These are phyloP conservation scores for Hygrocybe punicea DNA, from an alignment of 768 basidiomycete species.

Conservation along the genomic window DNA sequence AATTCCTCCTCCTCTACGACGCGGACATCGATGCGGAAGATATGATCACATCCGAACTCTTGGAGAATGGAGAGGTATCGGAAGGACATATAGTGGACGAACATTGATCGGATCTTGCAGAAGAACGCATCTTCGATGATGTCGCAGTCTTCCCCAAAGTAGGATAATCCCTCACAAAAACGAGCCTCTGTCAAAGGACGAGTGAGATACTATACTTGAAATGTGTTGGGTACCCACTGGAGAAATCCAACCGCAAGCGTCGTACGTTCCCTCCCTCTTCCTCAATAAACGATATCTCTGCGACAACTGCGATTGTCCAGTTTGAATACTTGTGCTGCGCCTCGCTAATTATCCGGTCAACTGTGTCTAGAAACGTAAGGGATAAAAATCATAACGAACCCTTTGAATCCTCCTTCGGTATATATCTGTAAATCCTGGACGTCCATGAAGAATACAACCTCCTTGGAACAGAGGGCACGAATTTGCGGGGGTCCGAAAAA, in stretches of 20 bases:
- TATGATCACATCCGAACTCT: background rate
- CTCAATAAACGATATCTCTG: slow-evolving; percentile 12
- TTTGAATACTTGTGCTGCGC: slow-evolving; percentile 6
- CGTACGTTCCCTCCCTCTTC: slow-evolving; percentile 5
- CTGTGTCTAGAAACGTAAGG: background rate
- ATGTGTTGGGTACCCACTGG: slow-evolving; percentile 3
- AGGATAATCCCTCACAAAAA: background rate
- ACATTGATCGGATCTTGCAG: background rate
- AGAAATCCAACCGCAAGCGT: slow-evolving; percentile 14
- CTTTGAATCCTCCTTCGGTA: slow-evolving; percentile 5
- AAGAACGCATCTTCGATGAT: slow-evolving; percentile 2
- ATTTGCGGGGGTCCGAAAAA: slow-evolving; percentile 18
- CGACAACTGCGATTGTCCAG: slow-evolving; percentile 19
- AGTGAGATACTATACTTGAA: background rate
- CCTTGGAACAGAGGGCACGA: slow-evolving; percentile 18
- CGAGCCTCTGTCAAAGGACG: slow-evolving; percentile 1
- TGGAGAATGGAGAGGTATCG: slow-evolving; percentile 7
- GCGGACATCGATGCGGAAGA: slow-evolving; percentile 3
- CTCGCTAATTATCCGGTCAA: background rate
- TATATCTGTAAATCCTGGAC: slow-evolving; percentile 13
- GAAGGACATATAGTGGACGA: slow-evolving; percentile 2
- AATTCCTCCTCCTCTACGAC: background rate
- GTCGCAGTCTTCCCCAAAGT: background rate
- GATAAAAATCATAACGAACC: slow-evolving; percentile 3
- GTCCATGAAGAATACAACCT: slow-evolving; percentile 19